Evolutionary conservation across 1,284 basidiomycete genomes (phyloP).

Genomic region (Malassezia dermatis): DNA sequence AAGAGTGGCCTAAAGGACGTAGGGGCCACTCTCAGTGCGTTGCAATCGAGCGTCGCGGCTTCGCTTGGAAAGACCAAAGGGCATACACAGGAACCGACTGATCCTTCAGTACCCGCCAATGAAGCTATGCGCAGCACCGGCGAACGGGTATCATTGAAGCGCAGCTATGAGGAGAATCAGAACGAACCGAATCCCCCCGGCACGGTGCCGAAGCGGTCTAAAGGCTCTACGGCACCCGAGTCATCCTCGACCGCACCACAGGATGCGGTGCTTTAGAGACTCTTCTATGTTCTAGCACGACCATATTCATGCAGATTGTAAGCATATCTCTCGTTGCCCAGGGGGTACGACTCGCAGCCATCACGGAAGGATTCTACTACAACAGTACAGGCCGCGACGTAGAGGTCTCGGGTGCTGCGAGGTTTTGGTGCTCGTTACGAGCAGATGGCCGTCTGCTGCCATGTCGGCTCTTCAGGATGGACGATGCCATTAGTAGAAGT

Average conservation of each 20-base stretch:
- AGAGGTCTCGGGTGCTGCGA: conserved; percentile 7
- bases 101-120: neutral
- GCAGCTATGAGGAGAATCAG: neutral
- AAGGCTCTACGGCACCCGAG: neutral
- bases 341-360: conserved; percentile 14
- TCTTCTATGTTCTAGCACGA: neutral
- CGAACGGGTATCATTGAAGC: neutral
- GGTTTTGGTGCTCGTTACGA: conserved; percentile 10
- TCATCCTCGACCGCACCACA: neutral
- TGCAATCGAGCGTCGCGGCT: neutral
- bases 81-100: neutral
- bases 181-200: neutral
- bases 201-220: neutral
- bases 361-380: conserved; percentile 8
- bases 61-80: neutral
- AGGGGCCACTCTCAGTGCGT: neutral
- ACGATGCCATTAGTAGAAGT: conserved; percentile 40
- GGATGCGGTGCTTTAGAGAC: neutral
- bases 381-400: conserved; percentile 17
- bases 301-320: neutral
- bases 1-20: neutral
- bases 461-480: neutral
- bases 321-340: conserved; percentile 10
- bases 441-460: neutral
- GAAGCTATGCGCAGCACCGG: neutral